Evolutionary conservation across 257 asterid genomes (phyloP).

Genomic region (Solanum medicagineum): DNA sequence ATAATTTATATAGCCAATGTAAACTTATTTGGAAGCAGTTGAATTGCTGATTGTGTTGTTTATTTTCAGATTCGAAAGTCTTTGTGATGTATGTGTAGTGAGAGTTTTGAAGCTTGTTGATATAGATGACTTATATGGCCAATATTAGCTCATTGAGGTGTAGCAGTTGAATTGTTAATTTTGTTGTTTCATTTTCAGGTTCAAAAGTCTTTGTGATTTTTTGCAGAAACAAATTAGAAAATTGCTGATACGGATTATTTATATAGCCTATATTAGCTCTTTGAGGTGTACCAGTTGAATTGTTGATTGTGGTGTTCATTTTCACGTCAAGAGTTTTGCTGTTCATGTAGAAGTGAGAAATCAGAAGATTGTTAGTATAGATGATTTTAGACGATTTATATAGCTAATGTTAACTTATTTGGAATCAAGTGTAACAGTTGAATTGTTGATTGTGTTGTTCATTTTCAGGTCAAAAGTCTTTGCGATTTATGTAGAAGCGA

Average conservation of each 20-base stretch:
- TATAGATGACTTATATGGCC: not conserved
- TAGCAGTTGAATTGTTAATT: not conserved
- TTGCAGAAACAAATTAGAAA: conserved; percentile 1
- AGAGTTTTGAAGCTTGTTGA: conserved; percentile 38
- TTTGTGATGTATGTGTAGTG: conserved; percentile 33
- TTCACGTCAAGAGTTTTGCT: conserved; percentile 53
- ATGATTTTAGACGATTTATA: not conserved
- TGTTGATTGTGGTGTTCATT: not conserved
- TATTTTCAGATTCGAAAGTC: too few species aligned
- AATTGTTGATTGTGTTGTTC: not conserved
- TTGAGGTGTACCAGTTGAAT: not conserved
- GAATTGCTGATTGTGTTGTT: too few species aligned
- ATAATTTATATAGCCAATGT: too few species aligned
- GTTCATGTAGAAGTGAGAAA: conserved; percentile 44
- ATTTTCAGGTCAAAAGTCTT: conserved; percentile 51
- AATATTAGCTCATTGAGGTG: not conserved
- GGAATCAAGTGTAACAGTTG: not conserved
- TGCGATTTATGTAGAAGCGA: conserved; percentile 60
- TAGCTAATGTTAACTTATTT: not conserved
- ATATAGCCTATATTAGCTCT: not conserved
- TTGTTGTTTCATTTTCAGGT: not conserved
- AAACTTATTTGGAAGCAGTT: too few species aligned
- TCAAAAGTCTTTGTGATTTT: not conserved
- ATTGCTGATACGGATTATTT: not conserved
- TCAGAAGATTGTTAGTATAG: conserved; percentile 32